Percentiles rank a stretch among this genome's conserved stretches.
These are phyloP conservation scores for Tagetes erecta DNA, from an alignment of 129 eudicot species.

Conservation along the genomic window DNA sequence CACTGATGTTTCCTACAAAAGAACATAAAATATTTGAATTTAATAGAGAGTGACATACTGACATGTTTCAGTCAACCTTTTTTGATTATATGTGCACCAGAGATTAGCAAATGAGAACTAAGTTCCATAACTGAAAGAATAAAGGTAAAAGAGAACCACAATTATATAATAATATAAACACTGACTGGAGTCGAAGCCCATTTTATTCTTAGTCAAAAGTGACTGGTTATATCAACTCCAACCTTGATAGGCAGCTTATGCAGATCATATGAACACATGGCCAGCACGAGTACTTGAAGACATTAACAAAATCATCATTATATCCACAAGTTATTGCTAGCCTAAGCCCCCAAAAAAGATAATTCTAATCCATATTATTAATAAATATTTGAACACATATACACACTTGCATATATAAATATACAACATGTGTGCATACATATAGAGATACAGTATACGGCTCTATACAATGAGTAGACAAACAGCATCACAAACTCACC, in stretches of 20 bases:
- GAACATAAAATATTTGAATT: slow-evolving; percentile 7
- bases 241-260: background rate
- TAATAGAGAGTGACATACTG: slow-evolving; percentile 1
- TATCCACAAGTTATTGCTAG: background rate
- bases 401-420: background rate
- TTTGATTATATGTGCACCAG: background rate
- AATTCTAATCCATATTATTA: background rate
- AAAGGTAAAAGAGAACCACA: background rate
- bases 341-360: background rate
- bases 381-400: background rate
- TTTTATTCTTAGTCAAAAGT: background rate
- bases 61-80: slow-evolving; percentile 21
- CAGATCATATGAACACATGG: background rate
- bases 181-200: background rate
- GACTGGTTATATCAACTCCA: background rate
- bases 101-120: background rate
- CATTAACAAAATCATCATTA: background rate
- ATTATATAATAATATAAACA: background rate
- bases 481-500: background rate
- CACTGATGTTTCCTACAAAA: slow-evolving; percentile 71
- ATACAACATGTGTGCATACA: background rate
- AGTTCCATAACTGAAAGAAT: slow-evolving; percentile 8
- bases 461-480: background rate
- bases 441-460: background rate
- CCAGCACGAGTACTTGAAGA: background rate